Evolutionary conservation across 2,329 filamentous ascomycete species (phyloP), one percentile per base, ranked within the genome.

Genomic region (Xylaria hypoxylon): DNA sequence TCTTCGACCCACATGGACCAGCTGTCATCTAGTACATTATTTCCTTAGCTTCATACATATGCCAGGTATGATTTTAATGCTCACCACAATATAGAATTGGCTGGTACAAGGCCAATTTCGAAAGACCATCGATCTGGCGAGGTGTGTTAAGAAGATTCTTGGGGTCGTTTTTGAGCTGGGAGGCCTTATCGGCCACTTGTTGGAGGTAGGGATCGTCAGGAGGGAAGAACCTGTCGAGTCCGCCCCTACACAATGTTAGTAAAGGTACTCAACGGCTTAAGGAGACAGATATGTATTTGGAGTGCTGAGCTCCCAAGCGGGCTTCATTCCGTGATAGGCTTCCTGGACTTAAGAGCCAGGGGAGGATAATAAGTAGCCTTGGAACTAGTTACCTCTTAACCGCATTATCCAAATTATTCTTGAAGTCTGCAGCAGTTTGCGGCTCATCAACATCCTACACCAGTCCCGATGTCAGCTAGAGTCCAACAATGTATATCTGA

Each of bases 1-100:
- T 64, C 62, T 50, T 64, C 62, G 5, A 60, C 62, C 62, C 62
- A 64, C 62, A 70, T 70, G 7, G 68, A 70, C 55, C 59, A 59
- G 31, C 68, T 70, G 42, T 70, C 68, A 10, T 70, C 68, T 70
- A 19, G 17, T 24, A 44, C 2, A n/a, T 52, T 17, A 28, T 52
- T 52, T 33, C 13, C 13, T 59, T 50, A 47, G 50, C 15, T 50
- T 59, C 31, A 35, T 15, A 7, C 15, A 22, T 15, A 15, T 33
- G n/a, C 1, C 3, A 15, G 22, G 15, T 13, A 17, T 19, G 35
- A 22, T n/a, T 24, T 33, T 50, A 28, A 26, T 44, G 59, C 68
- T 3, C 62, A 70, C 65, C 68, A 11, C 62, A 66, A 22, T 70
- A 70, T 4, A 70, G 17, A 2, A 70, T 45, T 17, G 68, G 68